Conservation (phyloP, 768 basidiomycete genomes). For the Cystobasidium tubakii region DNA sequence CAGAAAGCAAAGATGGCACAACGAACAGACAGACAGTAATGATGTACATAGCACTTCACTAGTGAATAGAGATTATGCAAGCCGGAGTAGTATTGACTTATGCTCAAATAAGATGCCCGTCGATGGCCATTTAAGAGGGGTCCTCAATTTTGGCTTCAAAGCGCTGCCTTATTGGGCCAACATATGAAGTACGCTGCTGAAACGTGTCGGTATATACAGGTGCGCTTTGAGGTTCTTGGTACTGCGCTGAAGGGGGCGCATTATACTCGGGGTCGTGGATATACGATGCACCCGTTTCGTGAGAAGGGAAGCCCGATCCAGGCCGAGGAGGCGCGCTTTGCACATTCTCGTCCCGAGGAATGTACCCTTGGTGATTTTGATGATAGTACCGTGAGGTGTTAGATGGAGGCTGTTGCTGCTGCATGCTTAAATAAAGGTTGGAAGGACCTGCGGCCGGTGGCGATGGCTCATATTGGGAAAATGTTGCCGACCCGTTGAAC, state of each 20-base stretch:
- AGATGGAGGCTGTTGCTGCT: background rate
- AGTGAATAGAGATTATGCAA: too few relatives aligned
- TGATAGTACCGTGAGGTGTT: too few relatives aligned
- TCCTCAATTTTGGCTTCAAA: background rate
- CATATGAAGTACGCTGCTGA: background rate
- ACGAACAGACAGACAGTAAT: too few relatives aligned
- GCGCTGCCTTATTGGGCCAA: background rate
- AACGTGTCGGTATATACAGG: background rate
- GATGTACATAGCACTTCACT: too few relatives aligned
- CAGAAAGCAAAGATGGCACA: too few relatives aligned
- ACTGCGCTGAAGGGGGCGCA: background rate
- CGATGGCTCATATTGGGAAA: background rate
- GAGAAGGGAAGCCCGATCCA: background rate
- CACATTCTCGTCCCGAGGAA: background rate
- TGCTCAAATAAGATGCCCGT: too few relatives aligned
- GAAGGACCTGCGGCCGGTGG: background rate
- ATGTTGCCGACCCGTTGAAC: background rate
- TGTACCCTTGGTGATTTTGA: background rate
- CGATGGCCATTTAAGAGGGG: background rate
- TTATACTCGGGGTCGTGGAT: background rate
- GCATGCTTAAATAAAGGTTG: background rate
- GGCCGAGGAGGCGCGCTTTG: background rate
- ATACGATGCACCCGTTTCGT: background rate
- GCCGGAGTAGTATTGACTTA: too few relatives aligned
- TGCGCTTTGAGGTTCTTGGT: background rate